Percentiles rank a stretch among this genome's conserved stretches.
Conservation (phyloP, 83 land plant genomes). For the Diphasiastrum complanatum region DNA sequence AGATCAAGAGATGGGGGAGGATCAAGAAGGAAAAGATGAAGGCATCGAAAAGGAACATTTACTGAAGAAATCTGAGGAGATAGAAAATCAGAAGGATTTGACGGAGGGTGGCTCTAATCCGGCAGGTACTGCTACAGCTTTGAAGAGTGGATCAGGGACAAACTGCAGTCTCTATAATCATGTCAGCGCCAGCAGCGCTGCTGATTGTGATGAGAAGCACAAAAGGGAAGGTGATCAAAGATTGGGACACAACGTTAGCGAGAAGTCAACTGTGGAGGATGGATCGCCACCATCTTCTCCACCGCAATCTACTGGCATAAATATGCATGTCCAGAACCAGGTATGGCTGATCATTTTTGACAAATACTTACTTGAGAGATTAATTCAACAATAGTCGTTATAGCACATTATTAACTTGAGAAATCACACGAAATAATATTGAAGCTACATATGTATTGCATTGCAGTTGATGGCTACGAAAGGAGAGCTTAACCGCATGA, state of each 20-base stretch:
- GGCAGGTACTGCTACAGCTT: too few relatives aligned
- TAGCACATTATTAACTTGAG: not conserved
- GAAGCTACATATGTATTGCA: too few relatives aligned
- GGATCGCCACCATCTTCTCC: conserved; percentile 25
- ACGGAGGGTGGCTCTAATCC: too few relatives aligned
- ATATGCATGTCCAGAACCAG: conserved; percentile 7
- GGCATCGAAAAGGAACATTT: not conserved
- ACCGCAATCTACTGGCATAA: not conserved
- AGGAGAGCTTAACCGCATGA: conserved; percentile 6
- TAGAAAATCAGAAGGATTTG: not conserved
- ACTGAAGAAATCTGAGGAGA: not conserved
- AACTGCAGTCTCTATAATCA: too few relatives aligned
- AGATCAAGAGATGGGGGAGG: conserved; percentile 1
- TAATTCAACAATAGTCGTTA: not conserved
- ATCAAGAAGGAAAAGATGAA: not conserved
- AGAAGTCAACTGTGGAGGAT: conserved; percentile 29
- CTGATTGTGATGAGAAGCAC: too few relatives aligned
- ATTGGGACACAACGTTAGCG: conserved; percentile 19
- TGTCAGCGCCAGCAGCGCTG: not conserved
- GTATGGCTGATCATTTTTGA: not conserved
- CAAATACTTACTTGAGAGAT: not conserved
- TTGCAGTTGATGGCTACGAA: conserved; percentile 7
- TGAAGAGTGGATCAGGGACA: too few relatives aligned
- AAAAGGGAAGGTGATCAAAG: conserved; percentile 1
- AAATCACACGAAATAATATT: too few relatives aligned